phyloP scores from a whole-genome alignment of 2,329 filamentous ascomycete species.

The Cryphonectria radicalis region DNA sequence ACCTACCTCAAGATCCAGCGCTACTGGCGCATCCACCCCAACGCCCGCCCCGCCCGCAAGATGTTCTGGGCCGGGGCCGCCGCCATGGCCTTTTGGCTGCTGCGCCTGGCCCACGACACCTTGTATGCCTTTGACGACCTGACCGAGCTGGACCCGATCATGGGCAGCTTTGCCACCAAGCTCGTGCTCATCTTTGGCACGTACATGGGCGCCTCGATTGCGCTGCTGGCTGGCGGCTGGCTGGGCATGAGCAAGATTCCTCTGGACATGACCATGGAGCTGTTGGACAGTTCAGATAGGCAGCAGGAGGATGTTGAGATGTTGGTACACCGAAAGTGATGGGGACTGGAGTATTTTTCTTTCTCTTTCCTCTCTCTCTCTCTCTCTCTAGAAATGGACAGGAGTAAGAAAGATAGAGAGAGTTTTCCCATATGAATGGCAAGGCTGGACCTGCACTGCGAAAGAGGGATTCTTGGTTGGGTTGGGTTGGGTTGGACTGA shows the following conservation, averaged over 20 bases:
- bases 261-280: not conserved
- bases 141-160: conserved; percentile 32
- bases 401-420: not conserved
- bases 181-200: conserved; percentile 33
- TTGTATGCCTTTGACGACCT: conserved; percentile 32
- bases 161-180: conserved; percentile 32
- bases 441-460: not conserved
- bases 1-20: conserved; percentile 28
- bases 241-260: not conserved
- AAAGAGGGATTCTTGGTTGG: not conserved
- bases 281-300: not conserved
- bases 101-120: conserved; percentile 32
- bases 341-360: not conserved
- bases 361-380: too few species aligned
- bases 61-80: conserved; percentile 29
- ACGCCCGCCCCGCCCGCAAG: conserved; percentile 25
- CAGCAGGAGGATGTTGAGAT: not conserved
- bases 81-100: conserved; percentile 33
- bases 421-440: not conserved
- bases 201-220: conserved; percentile 26
- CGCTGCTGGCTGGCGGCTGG: conserved; percentile 30
- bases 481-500: not conserved
- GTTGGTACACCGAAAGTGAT: not conserved
- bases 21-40: conserved; percentile 25
- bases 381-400: not conserved